Base-by-base conservation (phyloP, 176 grass and related monocot species). In the Tuctoria greenei region DNA sequence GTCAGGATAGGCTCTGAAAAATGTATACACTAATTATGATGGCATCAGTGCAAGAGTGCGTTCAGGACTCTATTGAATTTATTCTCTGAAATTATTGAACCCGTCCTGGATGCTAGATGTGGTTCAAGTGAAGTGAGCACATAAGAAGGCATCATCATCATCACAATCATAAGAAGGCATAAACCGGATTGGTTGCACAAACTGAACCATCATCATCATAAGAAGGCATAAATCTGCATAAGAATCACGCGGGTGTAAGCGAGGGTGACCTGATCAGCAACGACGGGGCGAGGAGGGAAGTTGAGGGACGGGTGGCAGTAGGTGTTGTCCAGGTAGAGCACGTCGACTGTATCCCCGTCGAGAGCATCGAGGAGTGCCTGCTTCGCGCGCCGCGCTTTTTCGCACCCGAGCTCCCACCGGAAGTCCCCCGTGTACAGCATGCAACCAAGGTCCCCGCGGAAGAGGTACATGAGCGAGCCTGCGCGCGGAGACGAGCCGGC, bases 401-500 rank as follows among this genome's bases (percentile, higher is more conserved):
- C 62, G 56, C 90, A 91, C 1, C 75, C 77, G 26, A 71, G 1
- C 71, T 97, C 90, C 93, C 93, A 97, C 68, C 88, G 77, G 74
- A 93, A 91, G 61, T 93, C 88, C 31, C 90, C 93, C 0, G 93
- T 97, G 78, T 89, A 89, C 5, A 97, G 83, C 72, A 75, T 87
- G 64, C 86, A 97, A n/a, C 90, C 88, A 40, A 93, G 85, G 7
- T 93, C 83, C 27, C 93, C 90, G 61, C 78, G 83, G 79, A 97
- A 93, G 85, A 97, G 82, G 86, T 78, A 97, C 93, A 97, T 93
- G 17, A 97, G 61, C 36, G 93, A 87, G 15, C 93, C 90, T 97
- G 72, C 47, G 46, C 23, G 28, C 12, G 23, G 60, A 35, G 28
- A 50, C 6, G 68, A 26, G 28, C 6, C 20, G 20, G 39, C 15